Evolutionary conservation across 352 stramenopile species (phyloP), one percentile per base, ranked within the genome.

Genomic region (Pythium oligandrum): DNA sequence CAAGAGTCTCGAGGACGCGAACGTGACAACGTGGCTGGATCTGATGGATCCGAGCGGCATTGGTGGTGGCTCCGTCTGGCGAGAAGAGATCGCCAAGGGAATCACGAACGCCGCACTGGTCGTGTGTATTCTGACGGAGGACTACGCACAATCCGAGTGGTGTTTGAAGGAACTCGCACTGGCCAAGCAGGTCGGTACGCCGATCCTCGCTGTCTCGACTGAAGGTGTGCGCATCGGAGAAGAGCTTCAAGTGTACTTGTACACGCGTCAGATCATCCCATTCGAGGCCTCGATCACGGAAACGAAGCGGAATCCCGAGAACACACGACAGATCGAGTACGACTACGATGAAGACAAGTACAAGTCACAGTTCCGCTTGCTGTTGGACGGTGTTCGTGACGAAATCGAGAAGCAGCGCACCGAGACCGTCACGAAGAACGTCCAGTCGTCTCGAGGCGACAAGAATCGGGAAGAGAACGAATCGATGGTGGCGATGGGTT

Each of bases 21-120:
- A 90, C 40, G 70, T 93, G 10, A 93, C 83, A n/a, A 91, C 81
- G 26, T 93, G 83, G 83, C 58, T 93, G 30, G 83, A 93, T 48
- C 66, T 91, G 40, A 93, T 93, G 83, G 83, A 93, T 47, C 81
- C 81, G 6, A 91, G 79, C 48, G 83, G 83, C 5, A 93, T 93
- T 34, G 83, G 83, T 9, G 83, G 83, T n/a, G 83, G 83, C 4
- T 55, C 80, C 0, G 80, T 93, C 0, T 93, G 83, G 83, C 73
- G 83, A 10, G 83, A 91, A 42, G 81, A 93, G 51, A 93, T 93
- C 44, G 81, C 79, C 3, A 61, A 81, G 1, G 81, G 83, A 0
- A 90, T 93, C 54, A 88, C 77, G 17, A 84, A 90, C 48, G 83
- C 83, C 9, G 71, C 75, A 6, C 63, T 88, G 4, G 82, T 93